These are phyloP conservation scores for Hansfordia pulvinata DNA, from an alignment of 2,329 filamentous ascomycete genomes.

Conservation along the genomic window DNA sequence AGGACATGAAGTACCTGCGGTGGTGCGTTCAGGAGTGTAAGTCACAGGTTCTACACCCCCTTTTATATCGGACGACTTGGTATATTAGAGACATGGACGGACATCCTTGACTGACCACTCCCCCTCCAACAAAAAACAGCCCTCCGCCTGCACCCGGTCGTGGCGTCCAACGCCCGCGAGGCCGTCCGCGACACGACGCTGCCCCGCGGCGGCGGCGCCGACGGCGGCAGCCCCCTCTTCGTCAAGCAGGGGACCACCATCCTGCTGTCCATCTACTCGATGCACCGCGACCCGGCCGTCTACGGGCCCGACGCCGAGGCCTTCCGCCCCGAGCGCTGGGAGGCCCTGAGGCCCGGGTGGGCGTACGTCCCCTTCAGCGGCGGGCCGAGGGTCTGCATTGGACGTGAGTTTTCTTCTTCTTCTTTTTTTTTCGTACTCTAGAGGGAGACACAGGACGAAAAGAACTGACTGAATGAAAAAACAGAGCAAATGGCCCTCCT, in stretches of 20 bases:
- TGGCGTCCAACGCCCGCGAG: constrained; percentile 33
- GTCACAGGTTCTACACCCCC: no score
- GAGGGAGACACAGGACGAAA: no score
- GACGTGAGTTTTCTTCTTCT: no score
- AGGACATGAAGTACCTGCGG: constrained; percentile 54
- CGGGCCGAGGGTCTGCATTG: neutral
- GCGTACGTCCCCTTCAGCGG: constrained; percentile 1
- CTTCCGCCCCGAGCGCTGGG: constrained; percentile 4
- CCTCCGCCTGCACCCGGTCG: constrained; percentile 34
- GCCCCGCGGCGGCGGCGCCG: constrained; percentile 11
- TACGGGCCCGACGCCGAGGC: constrained; percentile 2
- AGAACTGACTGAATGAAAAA: no score
- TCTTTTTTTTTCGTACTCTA: no score
- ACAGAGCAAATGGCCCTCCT: no score
- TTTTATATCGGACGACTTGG: no score
- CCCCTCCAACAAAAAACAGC: no score
- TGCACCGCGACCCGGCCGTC: constrained; percentile 5
- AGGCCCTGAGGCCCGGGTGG: constrained; percentile 9
- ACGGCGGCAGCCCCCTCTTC: constrained; percentile 10
- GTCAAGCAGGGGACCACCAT: constrained; percentile 9
- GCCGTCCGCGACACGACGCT: constrained; percentile 24
- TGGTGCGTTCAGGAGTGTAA: constrained; percentile 8
- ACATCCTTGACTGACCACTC: no score
- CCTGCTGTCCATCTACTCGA: constrained; percentile 9
- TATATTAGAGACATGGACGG: no score